Evolutionary conservation across 371 early-diverging fungal genomes (phyloP).

Genomic region (Batkoa obscura): DNA sequence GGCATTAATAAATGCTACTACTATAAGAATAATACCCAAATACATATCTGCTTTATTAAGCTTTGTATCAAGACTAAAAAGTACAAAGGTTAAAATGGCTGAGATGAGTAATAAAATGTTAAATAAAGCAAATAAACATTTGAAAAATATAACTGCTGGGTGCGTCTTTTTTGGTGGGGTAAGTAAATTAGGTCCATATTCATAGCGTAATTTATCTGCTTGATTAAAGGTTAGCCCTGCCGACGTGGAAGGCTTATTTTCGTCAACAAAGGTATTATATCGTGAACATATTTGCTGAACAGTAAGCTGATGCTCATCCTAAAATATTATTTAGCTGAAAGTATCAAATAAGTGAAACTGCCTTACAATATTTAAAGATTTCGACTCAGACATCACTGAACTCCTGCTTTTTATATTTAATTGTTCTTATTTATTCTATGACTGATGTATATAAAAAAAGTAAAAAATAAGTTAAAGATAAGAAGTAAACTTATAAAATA

Average conservation of each 20-base stretch:
- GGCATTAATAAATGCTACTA: constrained; percentile 76
- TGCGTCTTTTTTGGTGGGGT: constrained; percentile 71
- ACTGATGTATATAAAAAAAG: too few relatives aligned
- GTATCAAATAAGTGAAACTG: too few relatives aligned
- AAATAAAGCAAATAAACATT: constrained; percentile 53
- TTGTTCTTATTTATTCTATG: too few relatives aligned
- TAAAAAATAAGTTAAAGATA: too few relatives aligned
- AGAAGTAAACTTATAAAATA: too few relatives aligned
- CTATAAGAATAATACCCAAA: constrained; percentile 70
- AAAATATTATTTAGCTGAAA: background rate
- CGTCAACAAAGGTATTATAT: constrained; percentile 31
- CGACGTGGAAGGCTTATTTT: constrained; percentile 34
- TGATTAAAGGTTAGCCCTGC: constrained; percentile 39
- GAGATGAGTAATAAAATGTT: constrained; percentile 68
- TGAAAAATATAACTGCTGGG: constrained; percentile 43
- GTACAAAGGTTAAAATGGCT: constrained; percentile 57
- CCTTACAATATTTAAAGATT: too few relatives aligned
- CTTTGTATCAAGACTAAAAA: constrained; percentile 47
- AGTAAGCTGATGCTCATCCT: constrained; percentile 50
- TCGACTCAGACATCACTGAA: too few relatives aligned
- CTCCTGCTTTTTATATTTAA: too few relatives aligned
- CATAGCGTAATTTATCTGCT: constrained; percentile 33
- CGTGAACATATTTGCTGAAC: constrained; percentile 38
- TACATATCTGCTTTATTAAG: constrained; percentile 56
- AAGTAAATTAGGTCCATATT: constrained; percentile 64